These are phyloP conservation scores for Herpetospermum pedunculosum DNA, from an alignment of 306 rosid species.

Conservation along the genomic window DNA sequence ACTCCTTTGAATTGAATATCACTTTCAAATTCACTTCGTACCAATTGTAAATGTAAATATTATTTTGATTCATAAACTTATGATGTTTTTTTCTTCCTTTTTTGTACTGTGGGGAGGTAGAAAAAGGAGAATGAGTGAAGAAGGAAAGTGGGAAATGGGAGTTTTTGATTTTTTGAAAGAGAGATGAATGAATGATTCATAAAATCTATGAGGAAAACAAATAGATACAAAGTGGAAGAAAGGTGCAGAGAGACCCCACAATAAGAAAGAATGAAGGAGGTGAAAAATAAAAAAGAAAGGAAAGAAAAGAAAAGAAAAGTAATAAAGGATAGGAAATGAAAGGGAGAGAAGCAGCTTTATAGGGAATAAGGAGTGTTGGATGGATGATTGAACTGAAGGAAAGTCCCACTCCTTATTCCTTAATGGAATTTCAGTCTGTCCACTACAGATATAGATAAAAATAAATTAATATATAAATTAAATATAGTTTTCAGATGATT, in stretches of 20 bases:
- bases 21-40: no score
- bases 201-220: conserved; percentile 20
- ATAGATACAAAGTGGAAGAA: conserved; percentile 15
- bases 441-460: not conserved
- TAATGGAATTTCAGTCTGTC: conserved; percentile 15
- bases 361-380: conserved; percentile 65
- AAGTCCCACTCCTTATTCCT: conserved; percentile 16
- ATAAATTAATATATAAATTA: not conserved
- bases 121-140: conserved; percentile 10
- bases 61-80: not conserved
- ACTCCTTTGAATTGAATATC: no score
- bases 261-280: conserved; percentile 3
- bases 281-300: conserved; percentile 19
- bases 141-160: conserved; percentile 35
- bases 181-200: conserved; percentile 3
- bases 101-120: not conserved
- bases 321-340: conserved; percentile 3
- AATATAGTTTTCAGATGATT: not conserved
- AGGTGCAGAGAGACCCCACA: conserved; percentile 1
- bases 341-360: conserved; percentile 57
- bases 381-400: conserved; percentile 53
- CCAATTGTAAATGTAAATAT: not conserved
- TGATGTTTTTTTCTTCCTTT: not conserved
- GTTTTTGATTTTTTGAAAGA: conserved; percentile 18
- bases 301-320: conserved; percentile 9